These are phyloP conservation scores for Staphylotrichum tortipilum DNA, from an alignment of 495 filamentous ascomycete genomes.

Conservation along the genomic window DNA sequence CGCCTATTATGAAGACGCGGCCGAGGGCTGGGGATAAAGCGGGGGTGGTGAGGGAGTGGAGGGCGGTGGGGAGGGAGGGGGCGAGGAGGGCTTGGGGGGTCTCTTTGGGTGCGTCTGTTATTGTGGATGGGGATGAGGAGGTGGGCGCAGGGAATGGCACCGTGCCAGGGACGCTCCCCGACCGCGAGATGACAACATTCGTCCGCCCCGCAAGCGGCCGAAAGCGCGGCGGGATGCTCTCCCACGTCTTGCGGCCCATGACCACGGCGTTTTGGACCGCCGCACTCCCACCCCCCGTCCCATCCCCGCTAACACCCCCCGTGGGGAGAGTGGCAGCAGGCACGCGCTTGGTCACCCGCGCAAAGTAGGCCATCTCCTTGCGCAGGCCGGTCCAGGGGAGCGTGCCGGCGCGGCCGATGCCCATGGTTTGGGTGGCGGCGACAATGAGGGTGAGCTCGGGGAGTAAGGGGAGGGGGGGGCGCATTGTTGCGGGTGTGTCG, in stretches of 20 bases:
- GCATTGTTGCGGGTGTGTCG: no score
- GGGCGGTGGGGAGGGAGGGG: no score
- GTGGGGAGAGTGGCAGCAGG: not conserved
- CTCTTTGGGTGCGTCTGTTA: no score
- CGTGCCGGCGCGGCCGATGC: conserved; percentile 71
- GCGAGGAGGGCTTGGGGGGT: no score
- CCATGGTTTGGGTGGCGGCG: conserved; percentile 66
- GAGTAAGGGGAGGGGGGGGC: no score
- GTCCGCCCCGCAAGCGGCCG: conserved; percentile 70
- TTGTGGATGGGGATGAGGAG: no score
- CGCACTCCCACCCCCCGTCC: no score
- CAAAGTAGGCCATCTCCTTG: conserved; percentile 89
- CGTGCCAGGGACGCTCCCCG: no score
- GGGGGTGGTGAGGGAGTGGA: no score
- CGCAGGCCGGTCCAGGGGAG: conserved; percentile 86
- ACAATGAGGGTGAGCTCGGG: conserved; percentile 63
- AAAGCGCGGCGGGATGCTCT: conserved; percentile 65
- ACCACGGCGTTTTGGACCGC: conserved; percentile 64
- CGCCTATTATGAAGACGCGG: conserved; percentile 79
- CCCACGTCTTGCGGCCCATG: conserved; percentile 97
- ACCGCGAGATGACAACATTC: conserved; percentile 68
- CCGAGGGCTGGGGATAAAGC: conserved; percentile 21
- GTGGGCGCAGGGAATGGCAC: no score
- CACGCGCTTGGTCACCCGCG: conserved; percentile 70
- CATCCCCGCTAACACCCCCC: no score